A percentile compares a stretch with the other conserved stretches of the same genome.
Evolutionary conservation across 2,329 filamentous ascomycete genomes (phyloP).

Genomic region (Eutypella sp.): DNA sequence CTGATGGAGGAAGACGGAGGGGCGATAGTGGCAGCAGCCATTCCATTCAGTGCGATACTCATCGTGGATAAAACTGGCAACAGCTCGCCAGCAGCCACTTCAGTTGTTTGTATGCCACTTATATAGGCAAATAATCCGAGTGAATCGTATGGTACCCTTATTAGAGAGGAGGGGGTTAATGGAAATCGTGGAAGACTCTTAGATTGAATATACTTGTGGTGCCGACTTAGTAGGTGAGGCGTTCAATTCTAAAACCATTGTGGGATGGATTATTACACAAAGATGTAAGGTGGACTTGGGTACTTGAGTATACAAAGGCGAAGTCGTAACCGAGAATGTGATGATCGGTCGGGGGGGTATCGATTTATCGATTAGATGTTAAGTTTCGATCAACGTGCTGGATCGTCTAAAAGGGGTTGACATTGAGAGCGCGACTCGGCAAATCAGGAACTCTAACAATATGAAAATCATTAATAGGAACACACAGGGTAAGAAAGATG

Average conservation of each 20-base stretch:
- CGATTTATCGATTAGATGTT: too few species aligned
- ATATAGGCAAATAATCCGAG: constrained; percentile 10
- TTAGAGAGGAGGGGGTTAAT: not conserved
- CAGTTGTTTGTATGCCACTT: constrained; percentile 6
- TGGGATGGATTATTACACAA: not conserved
- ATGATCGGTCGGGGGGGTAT: too few species aligned
- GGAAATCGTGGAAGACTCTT: too few species aligned
- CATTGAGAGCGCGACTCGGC: too few species aligned
- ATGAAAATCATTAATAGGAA: too few species aligned
- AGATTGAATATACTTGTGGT: not conserved
- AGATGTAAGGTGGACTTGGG: not conserved
- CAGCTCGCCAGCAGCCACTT: not conserved
- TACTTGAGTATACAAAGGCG: too few species aligned
- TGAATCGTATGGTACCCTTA: constrained; percentile 13
- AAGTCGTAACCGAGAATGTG: too few species aligned
- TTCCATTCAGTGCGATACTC: constrained; percentile 25
- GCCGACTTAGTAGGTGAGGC: not conserved
- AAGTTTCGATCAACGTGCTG: too few species aligned
- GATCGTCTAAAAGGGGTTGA: too few species aligned
- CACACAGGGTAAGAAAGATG: too few species aligned
- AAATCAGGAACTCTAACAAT: too few species aligned
- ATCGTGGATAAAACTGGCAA: constrained; percentile 10
- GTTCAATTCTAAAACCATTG: not conserved
- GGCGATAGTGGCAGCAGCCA: constrained; percentile 24
- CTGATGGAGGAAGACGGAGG: constrained; percentile 22